Base-by-base conservation (phyloP, 805 yeast genomes). In the Saturnispora silvae region DNA sequence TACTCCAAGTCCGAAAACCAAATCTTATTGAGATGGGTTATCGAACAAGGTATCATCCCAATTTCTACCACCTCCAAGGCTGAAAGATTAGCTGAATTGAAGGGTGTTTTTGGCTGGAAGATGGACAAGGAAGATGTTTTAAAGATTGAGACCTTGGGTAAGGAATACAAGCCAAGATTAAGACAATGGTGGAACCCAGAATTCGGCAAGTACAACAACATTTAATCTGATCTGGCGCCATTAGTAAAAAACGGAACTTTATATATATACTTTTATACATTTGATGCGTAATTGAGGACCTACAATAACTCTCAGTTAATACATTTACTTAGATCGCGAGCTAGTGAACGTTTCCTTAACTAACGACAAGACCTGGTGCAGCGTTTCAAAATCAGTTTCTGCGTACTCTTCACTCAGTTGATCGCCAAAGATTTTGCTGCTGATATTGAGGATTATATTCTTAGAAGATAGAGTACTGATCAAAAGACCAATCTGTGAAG, bases 401-500 rank as follows among this genome's bases (percentile, higher is more conserved):
- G 59, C 31, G 3, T 42, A 63, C 22, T 50, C 54, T 2, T 70
- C 40, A 2, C 11, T 23, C 1, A 17, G 16, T 2, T 22, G 65
- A 5, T 16, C 4, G 13, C 47, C 45, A 50, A 71, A 72, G 59
- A 74, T 63, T 45, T 55, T 56, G 1, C 72, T 64, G 20, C 71
- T 72, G 8, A 68, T 56, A 27, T 68, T 65, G 17, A 71, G 42
- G 4, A 69, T 64, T 7, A 65, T 53, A 39, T 59, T 62, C 40
- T 67, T 65, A 7, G 64, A 62, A 9, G 54, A 45, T 8, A 42
- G 27, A 35, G 56, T 56, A 11, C 52, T 45, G 17, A 68, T 45
- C 28, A 68, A 45, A 46, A 64, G 63, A 2, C 73, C 75, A 4
- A 72, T 57, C 47, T 72, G 72, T 7, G 69, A 56, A 3, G 72